Evolutionary conservation across 2,329 filamentous ascomycete genomes (phyloP), one percentile per base, ranked within the genome.

Genomic region (Helotiales sp.): DNA sequence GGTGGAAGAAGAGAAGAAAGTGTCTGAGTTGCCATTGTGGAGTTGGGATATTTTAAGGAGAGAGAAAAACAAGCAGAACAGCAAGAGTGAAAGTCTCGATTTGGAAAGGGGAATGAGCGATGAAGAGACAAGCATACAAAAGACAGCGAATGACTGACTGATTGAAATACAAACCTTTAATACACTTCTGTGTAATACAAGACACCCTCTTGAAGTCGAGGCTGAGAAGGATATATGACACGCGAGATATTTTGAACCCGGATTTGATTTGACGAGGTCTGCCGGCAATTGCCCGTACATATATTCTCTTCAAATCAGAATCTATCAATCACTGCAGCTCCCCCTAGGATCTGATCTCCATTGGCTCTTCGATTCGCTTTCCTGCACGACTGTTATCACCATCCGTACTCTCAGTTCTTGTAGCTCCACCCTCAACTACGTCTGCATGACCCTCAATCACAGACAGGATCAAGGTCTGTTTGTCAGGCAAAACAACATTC

Each of bases 401-500:
- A 59, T 52, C 55, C 4, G 54, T 63, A 15, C 65, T 55, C 61
- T 63, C 52, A 24, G 59, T 57, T 17, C 60, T 37, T 11, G 22
- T 50, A 7, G 22, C 54, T 5, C 60, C 61, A 26, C 65, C 65
- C 22, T 61, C 61, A 17, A 67, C 54, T 1, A 63, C 54, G 8
- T 67, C 54, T 10, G 30, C 34, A 34, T 60, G 55, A 7, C 66
- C 66, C 34, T 64, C 57, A 32, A 68, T 58, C 3, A 62, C 43
- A 20, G 45, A 15, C 6, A 49, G 50, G 32, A 68, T 68, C 24
- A 65, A 30, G 11, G 61, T 65, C 20, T 17, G 28, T 3, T 47
- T 22, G 22, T 64, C 57, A 37, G 66, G 66, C 15, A 66, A 69
- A 3, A 66, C 17, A 8, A 63, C 17, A 24, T 64, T 69, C 1